These are phyloP conservation scores for Apophysomyces sp. DNA, from an alignment of 371 early-diverging fungal genomes.

Conservation along the genomic window DNA sequence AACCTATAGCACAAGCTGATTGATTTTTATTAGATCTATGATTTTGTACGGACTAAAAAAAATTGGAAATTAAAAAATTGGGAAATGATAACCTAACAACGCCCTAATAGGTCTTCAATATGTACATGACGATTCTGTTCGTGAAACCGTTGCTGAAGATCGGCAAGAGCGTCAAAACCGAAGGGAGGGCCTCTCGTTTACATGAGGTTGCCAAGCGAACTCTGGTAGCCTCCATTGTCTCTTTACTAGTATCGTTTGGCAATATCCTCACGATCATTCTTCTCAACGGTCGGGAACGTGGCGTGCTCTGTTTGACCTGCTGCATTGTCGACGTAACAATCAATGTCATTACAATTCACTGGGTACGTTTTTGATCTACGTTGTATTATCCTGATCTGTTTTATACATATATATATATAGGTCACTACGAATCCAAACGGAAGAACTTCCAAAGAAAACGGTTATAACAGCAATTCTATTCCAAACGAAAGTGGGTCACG, in stretches of 20 bases:
- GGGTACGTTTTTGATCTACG: slow-evolving; percentile 26
- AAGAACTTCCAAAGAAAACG: slow-evolving; percentile 7
- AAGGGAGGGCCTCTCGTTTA: slow-evolving; percentile 43
- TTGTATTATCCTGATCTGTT: not conserved
- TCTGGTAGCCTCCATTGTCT: slow-evolving; percentile 46
- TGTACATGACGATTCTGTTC: slow-evolving; percentile 52
- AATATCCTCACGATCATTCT: slow-evolving; percentile 45
- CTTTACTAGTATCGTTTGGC: slow-evolving; percentile 47
- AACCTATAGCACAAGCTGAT: not conserved
- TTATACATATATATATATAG: too few relatives aligned
- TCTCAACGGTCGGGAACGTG: slow-evolving; percentile 48
- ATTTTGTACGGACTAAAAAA: slow-evolving; percentile 32
- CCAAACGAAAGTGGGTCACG: not conserved
- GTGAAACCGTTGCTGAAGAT: slow-evolving; percentile 36
- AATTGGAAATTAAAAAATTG: not conserved
- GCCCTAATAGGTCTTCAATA: slow-evolving; percentile 33
- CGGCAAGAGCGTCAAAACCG: slow-evolving; percentile 22
- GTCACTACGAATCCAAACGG: slow-evolving; percentile 7
- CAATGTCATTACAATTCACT: slow-evolving; percentile 56
- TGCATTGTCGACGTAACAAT: slow-evolving; percentile 60
- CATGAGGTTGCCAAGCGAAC: slow-evolving; percentile 50
- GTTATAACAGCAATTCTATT: not conserved
- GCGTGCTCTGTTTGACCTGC: slow-evolving; percentile 50
- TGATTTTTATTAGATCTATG: slow-evolving; percentile 31
- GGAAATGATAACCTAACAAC: not conserved